Base-by-base conservation (phyloP, 495 filamentous ascomycete genomes). In the Penicillium desertorum region DNA sequence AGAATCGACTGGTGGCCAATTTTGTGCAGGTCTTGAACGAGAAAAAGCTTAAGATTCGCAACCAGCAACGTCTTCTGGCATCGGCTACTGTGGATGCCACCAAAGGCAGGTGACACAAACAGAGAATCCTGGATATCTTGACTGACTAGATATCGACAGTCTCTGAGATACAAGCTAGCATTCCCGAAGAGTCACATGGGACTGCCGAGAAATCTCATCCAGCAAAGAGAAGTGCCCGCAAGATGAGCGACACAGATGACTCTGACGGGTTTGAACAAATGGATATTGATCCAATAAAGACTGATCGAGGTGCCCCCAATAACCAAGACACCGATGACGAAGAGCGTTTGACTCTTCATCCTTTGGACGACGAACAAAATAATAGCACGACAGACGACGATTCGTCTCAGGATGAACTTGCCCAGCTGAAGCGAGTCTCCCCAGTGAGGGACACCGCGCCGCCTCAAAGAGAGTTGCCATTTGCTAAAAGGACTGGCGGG, bases 1-100 rank as follows among this genome's bases (percentile, higher is more conserved):
- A 96, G 64, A 76, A 81, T 17, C 81, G 86, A 50, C 68, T 95
- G 5, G 71, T 95, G 3, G 78, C 82, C 37, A 91, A 89, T 65
- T 90, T 91, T 54, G 79, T 79, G 34, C 77, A 81, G 19, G 69
- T 95, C 2, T 70, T 96, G 0, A 96, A 96, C 60, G 85, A 86
- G 62, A 96, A 96, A 72, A 96, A 96, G 71, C 76, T 89, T n/a
- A 95, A 94, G 71, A 93, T 96, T 22, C 76, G 90, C 29, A 87
- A 93, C 58, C 89, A 94, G 67, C 86, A 91, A 59, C 80, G 86
- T 19, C 62, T 92, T 9, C 68, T 94, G 5, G 81, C 78, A 16
- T 75, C 77, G n/a, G 81, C 84, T 7, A 84, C 80, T 37, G 68
- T 82, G 9, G 83, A 88, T 64, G 69, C 77, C 0, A 63, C 70